phyloP scores from a whole-genome alignment of 2,329 filamentous ascomycete genomes.

The Corniculantispora saksenae region DNA sequence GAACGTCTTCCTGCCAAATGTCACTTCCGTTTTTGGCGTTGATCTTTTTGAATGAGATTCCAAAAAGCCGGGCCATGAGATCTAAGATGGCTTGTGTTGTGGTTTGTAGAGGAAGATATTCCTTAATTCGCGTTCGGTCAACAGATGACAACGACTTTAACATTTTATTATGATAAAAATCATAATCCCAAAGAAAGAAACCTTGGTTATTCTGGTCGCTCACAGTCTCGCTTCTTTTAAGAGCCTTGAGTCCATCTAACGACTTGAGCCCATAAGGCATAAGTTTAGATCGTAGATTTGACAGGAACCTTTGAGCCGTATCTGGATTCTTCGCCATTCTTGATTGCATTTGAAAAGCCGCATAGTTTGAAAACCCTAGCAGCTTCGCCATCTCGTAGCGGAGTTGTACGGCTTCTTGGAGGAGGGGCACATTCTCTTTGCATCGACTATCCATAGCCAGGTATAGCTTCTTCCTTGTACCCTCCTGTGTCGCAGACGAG shows the following conservation, averaged over 20 bases:
- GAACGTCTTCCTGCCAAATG: conserved; percentile 3
- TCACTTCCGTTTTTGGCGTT: neutral
- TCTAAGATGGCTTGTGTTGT: neutral
- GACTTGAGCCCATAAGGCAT: neutral
- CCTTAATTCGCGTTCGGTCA: neutral
- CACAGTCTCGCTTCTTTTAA: neutral
- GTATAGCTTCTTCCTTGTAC: neutral
- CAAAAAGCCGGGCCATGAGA: neutral
- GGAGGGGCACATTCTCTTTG: neutral
- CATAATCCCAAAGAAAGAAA: conserved; percentile 10
- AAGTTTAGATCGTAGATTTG: neutral
- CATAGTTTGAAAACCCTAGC: neutral
- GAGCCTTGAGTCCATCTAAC: neutral
- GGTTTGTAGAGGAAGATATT: conserved; percentile 8
- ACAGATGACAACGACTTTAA: neutral
- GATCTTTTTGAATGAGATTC: neutral
- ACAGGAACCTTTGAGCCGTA: neutral
- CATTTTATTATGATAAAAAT: neutral
- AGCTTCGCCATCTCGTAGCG: neutral
- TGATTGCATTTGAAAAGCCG: neutral
- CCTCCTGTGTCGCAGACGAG: neutral
- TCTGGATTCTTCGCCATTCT: neutral
- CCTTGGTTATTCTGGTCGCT: neutral
- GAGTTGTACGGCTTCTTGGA: neutral
- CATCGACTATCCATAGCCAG: neutral